Evolutionary conservation across 257 asterid species (phyloP), one percentile per base, ranked within the genome.

Genomic region (Dorcoceras hygrometricum): DNA sequence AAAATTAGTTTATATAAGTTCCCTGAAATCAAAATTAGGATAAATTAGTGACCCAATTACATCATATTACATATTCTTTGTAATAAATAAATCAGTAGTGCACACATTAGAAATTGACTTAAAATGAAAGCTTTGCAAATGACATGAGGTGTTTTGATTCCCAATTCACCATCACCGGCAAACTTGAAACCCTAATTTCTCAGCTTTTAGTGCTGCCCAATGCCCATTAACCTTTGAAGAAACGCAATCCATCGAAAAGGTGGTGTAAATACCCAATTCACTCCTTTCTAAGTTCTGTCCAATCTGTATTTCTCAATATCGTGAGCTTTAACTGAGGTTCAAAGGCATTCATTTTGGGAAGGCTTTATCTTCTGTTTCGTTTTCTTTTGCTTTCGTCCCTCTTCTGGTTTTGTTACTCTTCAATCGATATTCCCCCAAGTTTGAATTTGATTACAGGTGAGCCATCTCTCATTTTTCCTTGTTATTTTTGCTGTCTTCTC

Each of bases 281-380:
- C 23, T n/a, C 26, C 51, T 7, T 32, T 71, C 32, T 57, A 6
- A 43, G 16, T 24, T 65, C 18, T 68, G 53, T 73, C 16, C 69
- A 74, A 62, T 65, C 66, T 57, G 57, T 64, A 54, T 59, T 20
- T 65, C 48, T 10, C 10, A 65, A 56, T 66, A 57, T 72, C 70
- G 66, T 51, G 43, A 73, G 62, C 63, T 70, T 79, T 77, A 59
- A 79, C 82, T 72, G 80, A 79, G 74, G 68, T 82, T 81, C 69
- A 46, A 75, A 77, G 75, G 31, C 67, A 70, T 73, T 78, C 77
- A 62, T 81, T 59, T 28, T 55, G 51, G 58, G 73, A 71, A 73
- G 67, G 67, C 78, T 66, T 28, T 67, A 7, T 8, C 61, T 66
- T 61, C 53, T 20, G 32, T 51, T 59, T 26, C 4, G 39, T 9